Evolutionary conservation across 2,329 filamentous ascomycete species (phyloP).

Genomic region (Simplicillium sp.): DNA sequence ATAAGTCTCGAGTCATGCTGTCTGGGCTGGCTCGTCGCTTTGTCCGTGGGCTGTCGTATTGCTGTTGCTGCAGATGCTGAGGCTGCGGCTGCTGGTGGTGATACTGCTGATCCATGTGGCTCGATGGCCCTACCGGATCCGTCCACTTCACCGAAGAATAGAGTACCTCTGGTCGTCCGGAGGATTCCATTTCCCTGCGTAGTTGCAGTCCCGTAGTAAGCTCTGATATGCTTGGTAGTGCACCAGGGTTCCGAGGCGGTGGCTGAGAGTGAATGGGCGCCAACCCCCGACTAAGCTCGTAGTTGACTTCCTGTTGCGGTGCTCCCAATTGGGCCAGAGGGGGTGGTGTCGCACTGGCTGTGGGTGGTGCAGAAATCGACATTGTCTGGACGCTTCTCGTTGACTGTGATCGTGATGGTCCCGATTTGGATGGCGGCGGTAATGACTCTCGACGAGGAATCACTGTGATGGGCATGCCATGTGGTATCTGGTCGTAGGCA

Average conservation of each 20-base stretch:
- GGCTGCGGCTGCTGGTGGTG: background rate
- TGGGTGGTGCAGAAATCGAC: constrained; percentile 19
- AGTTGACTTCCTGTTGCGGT: constrained; percentile 17
- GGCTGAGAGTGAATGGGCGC: constrained; percentile 42
- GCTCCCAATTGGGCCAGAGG: constrained; percentile 3
- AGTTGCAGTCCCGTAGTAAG: constrained; percentile 55
- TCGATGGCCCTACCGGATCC: no score
- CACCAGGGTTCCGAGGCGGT: constrained; percentile 27
- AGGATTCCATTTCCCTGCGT: no score
- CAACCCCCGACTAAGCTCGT: constrained; percentile 27
- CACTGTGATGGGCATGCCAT: constrained; percentile 11
- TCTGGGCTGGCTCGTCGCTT: constrained; percentile 47
- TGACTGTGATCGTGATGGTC: constrained; percentile 10
- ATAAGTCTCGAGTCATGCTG: constrained; percentile 31
- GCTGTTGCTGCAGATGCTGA: constrained; percentile 2
- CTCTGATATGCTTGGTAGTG: constrained; percentile 53
- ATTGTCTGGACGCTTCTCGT: constrained; percentile 21
- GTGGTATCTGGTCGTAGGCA: background rate
- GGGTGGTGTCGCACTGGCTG: constrained; percentile 19
- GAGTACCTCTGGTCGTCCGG: constrained; percentile 27
- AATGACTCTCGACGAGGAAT: constrained; percentile 32
- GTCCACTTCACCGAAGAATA: constrained; percentile 24
- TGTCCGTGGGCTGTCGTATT: background rate
- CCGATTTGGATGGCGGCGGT: constrained; percentile 17
- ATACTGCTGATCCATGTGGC: background rate